Evolutionary conservation across 164 flowering plant species (phyloP).

Genomic region (Aristolochia fimbriata): DNA sequence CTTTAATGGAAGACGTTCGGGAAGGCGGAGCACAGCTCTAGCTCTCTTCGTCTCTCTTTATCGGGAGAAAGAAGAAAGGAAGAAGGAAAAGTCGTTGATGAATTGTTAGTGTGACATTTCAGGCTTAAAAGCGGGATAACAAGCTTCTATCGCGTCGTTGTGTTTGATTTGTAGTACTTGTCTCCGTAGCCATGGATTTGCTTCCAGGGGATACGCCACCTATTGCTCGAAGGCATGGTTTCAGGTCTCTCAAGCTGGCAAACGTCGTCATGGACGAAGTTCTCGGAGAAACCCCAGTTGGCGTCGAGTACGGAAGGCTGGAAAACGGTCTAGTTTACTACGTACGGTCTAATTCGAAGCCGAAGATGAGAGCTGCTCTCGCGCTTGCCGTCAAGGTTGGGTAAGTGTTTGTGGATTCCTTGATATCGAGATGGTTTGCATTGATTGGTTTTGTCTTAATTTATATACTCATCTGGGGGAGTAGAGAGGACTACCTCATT

Average conservation of each 20-base stretch:
- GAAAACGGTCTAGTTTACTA: conserved; percentile 80
- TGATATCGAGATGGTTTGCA: not conserved
- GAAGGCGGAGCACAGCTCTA: too few species aligned
- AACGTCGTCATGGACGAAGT: conserved; percentile 48
- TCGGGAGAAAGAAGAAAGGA: too few species aligned
- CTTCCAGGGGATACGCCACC: conserved; percentile 51
- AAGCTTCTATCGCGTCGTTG: not conserved
- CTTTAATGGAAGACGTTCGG: too few species aligned
- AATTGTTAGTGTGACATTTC: too few species aligned
- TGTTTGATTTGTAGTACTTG: not conserved
- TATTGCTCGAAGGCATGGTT: conserved; percentile 48
- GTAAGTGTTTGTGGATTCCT: conserved; percentile 23
- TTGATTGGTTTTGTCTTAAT: not conserved
- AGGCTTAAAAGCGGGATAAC: too few species aligned
- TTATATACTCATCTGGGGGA: too few species aligned
- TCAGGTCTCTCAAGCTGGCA: conserved; percentile 72
- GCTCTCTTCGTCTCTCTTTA: too few species aligned
- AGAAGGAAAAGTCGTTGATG: too few species aligned
- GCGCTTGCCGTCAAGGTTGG: conserved; percentile 91
- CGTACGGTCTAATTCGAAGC: conserved; percentile 79
- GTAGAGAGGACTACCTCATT: too few species aligned
- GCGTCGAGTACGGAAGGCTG: conserved; percentile 66
- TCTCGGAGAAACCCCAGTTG: conserved; percentile 43
- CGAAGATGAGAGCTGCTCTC: conserved; percentile 88
- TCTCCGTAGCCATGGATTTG: conserved; percentile 54